phyloP scores from a whole-genome alignment of 2,329 filamentous ascomycete genomes.

The Aspergillus brasiliensis region DNA sequence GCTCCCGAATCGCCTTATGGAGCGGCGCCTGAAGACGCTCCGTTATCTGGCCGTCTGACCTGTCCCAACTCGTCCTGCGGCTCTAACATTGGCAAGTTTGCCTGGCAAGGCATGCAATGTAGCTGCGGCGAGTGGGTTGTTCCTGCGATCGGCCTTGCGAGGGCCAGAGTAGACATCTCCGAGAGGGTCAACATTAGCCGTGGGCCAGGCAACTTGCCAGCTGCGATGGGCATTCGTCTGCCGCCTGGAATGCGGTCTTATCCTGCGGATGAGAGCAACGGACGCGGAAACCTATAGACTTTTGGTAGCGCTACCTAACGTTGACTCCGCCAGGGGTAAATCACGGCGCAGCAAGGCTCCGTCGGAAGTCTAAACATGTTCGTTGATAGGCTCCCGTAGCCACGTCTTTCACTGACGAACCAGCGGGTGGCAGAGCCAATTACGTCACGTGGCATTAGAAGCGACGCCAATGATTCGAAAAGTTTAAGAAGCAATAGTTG shows the following conservation, averaged over 20 bases:
- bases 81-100: slow-evolving; percentile 85
- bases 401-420: neutral
- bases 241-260: slow-evolving; percentile 39
- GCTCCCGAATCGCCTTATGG: slow-evolving; percentile 20
- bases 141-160: slow-evolving; percentile 83
- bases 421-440: slow-evolving; percentile 6
- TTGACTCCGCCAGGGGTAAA: neutral
- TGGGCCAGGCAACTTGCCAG: slow-evolving; percentile 22
- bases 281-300: slow-evolving; percentile 18
- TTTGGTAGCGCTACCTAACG: neutral
- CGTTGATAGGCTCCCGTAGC: neutral
- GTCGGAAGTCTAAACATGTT: neutral
- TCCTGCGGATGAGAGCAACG: slow-evolving; percentile 10
- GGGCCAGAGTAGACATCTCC: slow-evolving; percentile 78
- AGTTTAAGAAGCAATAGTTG: slow-evolving; percentile 2
- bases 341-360: neutral
- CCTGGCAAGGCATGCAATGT: slow-evolving; percentile 94
- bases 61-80: slow-evolving; percentile 80
- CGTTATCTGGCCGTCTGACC: slow-evolving; percentile 78
- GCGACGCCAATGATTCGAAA: slow-evolving; percentile 8
- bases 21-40: slow-evolving; percentile 62
- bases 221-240: slow-evolving; percentile 41
- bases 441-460: slow-evolving; percentile 20
- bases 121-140: slow-evolving; percentile 89
- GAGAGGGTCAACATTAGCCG: slow-evolving; percentile 26